Conservation (phyloP, 495 filamentous ascomycete species). For the Lepidopterella palustris region DNA sequence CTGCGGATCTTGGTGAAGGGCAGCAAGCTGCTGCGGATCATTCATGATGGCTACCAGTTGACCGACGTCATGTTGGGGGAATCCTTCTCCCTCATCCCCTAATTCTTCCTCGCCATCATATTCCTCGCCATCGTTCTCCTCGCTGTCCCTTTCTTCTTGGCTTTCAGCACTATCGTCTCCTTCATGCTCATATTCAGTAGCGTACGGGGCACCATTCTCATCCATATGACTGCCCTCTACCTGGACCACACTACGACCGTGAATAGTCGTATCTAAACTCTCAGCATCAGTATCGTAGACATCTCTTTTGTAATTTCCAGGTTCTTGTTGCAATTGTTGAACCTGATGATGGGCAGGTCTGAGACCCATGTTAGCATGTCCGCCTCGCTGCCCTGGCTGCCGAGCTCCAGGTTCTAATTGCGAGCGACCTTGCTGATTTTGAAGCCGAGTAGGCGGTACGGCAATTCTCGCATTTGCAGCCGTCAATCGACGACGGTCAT, state of each 20-base stretch:
- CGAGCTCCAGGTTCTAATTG: not conserved
- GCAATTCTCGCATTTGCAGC: not conserved
- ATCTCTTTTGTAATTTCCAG: not conserved
- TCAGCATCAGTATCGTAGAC: conserved; percentile 31
- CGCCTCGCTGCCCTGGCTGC: not conserved
- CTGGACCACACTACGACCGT: not conserved
- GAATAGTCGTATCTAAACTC: conserved; percentile 27
- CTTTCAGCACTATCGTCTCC: not conserved
- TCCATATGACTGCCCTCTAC: conserved; percentile 9
- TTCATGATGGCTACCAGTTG: not conserved
- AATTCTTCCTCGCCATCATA: conserved; percentile 1
- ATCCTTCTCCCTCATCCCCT: conserved; percentile 2
- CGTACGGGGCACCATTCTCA: not conserved
- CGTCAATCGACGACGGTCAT: not conserved
- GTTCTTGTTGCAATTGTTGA: no score
- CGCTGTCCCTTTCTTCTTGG: conserved; percentile 6
- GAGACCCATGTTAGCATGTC: no score
- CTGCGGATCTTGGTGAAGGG: no score
- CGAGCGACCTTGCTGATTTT: not conserved
- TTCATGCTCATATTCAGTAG: not conserved
- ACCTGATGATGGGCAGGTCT: not conserved
- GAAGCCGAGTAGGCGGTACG: not conserved
- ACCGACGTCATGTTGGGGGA: not conserved
- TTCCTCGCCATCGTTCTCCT: no score
- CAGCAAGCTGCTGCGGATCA: no score